Base-by-base conservation (phyloP, 306 rosid species). In the Cucurbita pepo region DNA sequence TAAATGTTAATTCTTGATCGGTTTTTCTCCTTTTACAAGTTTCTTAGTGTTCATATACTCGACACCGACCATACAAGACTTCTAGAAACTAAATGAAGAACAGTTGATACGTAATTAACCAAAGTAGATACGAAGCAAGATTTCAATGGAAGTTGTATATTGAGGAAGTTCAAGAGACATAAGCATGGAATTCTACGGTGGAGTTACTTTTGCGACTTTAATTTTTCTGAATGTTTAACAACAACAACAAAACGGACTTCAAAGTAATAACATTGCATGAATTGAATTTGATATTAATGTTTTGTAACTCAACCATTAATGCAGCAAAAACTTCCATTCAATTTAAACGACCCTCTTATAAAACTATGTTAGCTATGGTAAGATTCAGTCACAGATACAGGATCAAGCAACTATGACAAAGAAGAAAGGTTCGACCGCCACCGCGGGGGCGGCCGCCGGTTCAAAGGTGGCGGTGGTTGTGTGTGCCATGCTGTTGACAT, bases 371-470 rank as follows among this genome's bases (percentile, higher is more conserved):
- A 30, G 34, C 34, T 30, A 30, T 30, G 34, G 34, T 30, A 30
- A 30, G 69, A 38, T 61, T 61, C 8, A 61, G 13, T n/a, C 52
- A 62, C 4, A 3, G n/a, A 22, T 66, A 51, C 8, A 65, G 34
- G 25, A 25, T 38, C 64, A 30, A 58, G 34, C 64, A 56, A 40
- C 56, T 25, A 41, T 81, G 85, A 56, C 65, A 19, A 75, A 64
- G 81, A 70, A 64, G 67, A 71, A 69, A 51, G 79, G 76, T 74
- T 19, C 84, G 48, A 18, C 69, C 2, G 37, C 22, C 7, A 25
- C 19, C 1, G 72, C 50, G 59, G 50, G 8, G 41, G 69, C 73
- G 11, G 18, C 56, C 64, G 30, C 62, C 36, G 55, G 41, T 36
- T 60, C 77, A 10, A 56, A 41, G 56, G 40, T 75, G 38, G 22